Percentiles rank a stretch among this genome's conserved stretches.
Evolutionary conservation across 148 eudicot species (phyloP).

Genomic region (Rhododendron vialii): DNA sequence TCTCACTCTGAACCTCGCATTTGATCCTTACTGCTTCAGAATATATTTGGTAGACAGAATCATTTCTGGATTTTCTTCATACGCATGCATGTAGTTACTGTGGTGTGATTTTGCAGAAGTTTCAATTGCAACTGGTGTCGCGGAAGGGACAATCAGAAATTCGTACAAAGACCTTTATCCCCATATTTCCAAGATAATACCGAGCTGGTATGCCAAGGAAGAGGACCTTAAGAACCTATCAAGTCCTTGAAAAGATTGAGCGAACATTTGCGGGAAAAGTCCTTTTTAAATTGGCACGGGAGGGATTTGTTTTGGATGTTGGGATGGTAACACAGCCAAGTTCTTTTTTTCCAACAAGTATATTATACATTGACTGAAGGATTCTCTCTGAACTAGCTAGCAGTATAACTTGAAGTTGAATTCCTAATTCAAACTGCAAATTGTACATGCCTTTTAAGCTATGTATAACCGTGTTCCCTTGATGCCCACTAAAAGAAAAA

Average conservation of each 20-base stretch:
- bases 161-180: constrained; percentile 82
- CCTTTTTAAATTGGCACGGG: neutral
- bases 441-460: neutral
- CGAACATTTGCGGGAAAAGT: neutral
- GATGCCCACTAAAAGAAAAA: no score
- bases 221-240: constrained; percentile 65
- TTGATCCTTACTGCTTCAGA: neutral
- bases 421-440: neutral
- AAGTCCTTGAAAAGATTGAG: constrained; percentile 48
- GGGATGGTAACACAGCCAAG: neutral
- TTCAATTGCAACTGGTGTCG: constrained; percentile 84
- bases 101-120: constrained; percentile 47
- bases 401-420: neutral
- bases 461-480: no score
- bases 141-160: constrained; percentile 89
- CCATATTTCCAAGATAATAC: constrained; percentile 70
- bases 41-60: neutral
- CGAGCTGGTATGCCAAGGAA: constrained; percentile 78
- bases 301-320: constrained; percentile 1
- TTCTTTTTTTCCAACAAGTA: neutral
- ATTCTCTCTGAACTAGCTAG: neutral
- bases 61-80: neutral
- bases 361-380: neutral
- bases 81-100: neutral
- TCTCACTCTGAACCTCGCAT: no score